phyloP scores from a whole-genome alignment of 345 rosid genomes.

The Gossypium bickii region DNA sequence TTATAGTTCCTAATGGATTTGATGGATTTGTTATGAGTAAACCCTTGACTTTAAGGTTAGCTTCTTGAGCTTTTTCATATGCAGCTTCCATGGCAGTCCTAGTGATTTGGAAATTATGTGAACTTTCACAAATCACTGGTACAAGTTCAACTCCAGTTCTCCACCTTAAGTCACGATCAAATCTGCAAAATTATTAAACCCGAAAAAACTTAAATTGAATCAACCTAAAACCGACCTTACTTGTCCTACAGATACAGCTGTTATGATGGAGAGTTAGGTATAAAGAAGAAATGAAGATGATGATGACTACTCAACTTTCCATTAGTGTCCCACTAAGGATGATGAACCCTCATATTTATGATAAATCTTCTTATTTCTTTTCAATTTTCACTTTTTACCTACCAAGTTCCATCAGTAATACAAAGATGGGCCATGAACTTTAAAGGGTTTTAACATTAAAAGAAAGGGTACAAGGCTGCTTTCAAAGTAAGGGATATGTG shows the following conservation, averaged over 20 bases:
- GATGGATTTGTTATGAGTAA: slow-evolving; percentile 85
- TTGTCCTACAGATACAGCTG: neutral
- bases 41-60: slow-evolving; percentile 63
- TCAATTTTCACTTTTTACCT: neutral
- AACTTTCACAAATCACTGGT: slow-evolving; percentile 63
- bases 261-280: neutral
- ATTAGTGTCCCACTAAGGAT: neutral
- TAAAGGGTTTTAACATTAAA: neutral
- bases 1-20: slow-evolving; percentile 71
- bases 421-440: neutral
- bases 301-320: neutral
- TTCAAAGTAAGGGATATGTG: neutral
- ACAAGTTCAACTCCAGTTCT: slow-evolving; percentile 73
- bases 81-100: slow-evolving; percentile 66
- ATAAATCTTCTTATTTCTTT: neutral
- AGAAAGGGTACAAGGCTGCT: neutral
- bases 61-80: slow-evolving; percentile 42
- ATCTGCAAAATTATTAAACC: slow-evolving; percentile 38
- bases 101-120: slow-evolving; percentile 63
- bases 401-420: slow-evolving; percentile 20
- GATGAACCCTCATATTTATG: neutral
- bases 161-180: slow-evolving; percentile 90
- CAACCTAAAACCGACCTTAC: neutral
- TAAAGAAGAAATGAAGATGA: neutral
- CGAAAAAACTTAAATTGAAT: neutral